Evolutionary conservation across 345 rosid genomes (phyloP).

Genomic region (Linum usitatissimum): DNA sequence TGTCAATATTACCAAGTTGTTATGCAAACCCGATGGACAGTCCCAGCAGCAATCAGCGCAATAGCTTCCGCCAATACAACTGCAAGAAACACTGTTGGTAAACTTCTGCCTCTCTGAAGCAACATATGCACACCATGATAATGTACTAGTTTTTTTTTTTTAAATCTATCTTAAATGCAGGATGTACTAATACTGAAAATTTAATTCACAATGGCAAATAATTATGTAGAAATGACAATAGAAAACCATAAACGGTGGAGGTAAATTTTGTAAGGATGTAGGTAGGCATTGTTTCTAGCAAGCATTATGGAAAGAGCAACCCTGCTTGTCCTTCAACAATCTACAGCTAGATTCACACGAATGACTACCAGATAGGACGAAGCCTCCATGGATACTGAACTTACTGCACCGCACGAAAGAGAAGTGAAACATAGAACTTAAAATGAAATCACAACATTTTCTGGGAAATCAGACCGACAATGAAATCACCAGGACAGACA

Average conservation of each 20-base stretch:
- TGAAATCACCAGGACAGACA: no score
- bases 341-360: not conserved
- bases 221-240: no score
- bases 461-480: no score
- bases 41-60: constrained; percentile 64
- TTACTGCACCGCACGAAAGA: not conserved
- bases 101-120: no score
- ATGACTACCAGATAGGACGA: not conserved
- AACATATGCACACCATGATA: no score
- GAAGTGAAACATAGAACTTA: not conserved
- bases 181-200: no score
- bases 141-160: no score
- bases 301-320: not conserved
- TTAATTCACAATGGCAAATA: no score
- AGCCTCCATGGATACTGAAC: not conserved
- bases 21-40: constrained; percentile 71
- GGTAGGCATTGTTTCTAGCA: not conserved
- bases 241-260: not conserved
- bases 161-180: no score
- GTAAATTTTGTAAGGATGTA: not conserved
- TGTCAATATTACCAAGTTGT: constrained; percentile 55
- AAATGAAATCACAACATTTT: not conserved
- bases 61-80: constrained; percentile 57
- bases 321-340: no score
- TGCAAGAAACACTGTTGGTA: constrained; percentile 19